Base-by-base conservation (phyloP, 2,329 filamentous ascomycete genomes). In the Byssochlamys sp. region DNA sequence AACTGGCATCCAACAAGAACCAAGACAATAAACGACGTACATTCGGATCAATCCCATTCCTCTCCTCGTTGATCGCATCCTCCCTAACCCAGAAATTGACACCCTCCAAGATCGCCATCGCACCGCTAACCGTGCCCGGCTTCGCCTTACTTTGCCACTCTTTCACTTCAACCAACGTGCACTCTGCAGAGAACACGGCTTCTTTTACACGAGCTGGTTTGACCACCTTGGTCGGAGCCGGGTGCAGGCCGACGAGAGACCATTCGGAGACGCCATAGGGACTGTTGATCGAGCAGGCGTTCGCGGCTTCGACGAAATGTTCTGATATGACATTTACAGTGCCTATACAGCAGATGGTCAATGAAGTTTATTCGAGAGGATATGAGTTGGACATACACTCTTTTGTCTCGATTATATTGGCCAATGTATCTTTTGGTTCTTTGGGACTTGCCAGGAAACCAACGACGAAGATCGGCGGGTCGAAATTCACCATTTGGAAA, bases 81-180 rank as follows among this genome's bases (percentile, higher is more conserved):
- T 95, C 90, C 56, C 91, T 77, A 1, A 86, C 90, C 90, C 91
- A 96, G 69, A 96, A 96, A 29, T 86, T 80, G 33, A 88, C 85
- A 0, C 90, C 92, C 75, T 96, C 90, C 12, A 96, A 78, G 33
- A 95, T 81, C 1, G 83, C 87, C 61, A 96, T 68, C 3, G 87
- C 86, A 0, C 87, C 84, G 0, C 87, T 87, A 77, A 85, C 91
- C 75, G 86, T 87, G 1, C 89, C 90, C 0, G 87, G 86, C 2
- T 76, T 84, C 0, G 79, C 79, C 55, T 80, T 80, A 71, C 86
- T 89, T 71, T 92, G 86, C 75, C 90, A 95, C 74, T 96, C 90
- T 66, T 85, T 74, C 73, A 79, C 78, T 57, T 85, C 84, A 61
- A 92, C 82, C 51, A 97, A 72, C 73, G 86, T 90, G 33, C 83